These are phyloP conservation scores for Aquilaria sinensis DNA, from an alignment of 345 rosid species.

Conservation along the genomic window DNA sequence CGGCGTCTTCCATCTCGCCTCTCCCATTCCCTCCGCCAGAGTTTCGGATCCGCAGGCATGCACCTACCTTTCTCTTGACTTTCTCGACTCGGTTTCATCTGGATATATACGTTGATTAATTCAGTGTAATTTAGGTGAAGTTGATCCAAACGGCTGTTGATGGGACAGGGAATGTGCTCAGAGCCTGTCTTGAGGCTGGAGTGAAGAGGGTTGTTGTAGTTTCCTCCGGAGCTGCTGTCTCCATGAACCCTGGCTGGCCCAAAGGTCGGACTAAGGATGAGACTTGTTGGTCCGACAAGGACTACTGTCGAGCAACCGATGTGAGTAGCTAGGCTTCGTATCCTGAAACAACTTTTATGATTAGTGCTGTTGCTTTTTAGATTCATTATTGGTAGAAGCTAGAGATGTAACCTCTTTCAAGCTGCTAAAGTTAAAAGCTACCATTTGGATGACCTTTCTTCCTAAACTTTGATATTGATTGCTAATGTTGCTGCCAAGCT, in stretches of 20 bases:
- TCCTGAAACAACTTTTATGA: too few species aligned
- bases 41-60: constrained; percentile 28
- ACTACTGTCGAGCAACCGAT: constrained; percentile 41
- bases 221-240: constrained; percentile 47
- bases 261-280: constrained; percentile 42
- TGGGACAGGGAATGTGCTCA: constrained; percentile 63
- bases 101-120: too few species aligned
- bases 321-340: constrained; percentile 14
- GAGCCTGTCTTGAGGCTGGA: constrained; percentile 50
- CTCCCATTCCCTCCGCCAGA: constrained; percentile 44
- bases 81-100: too few species aligned
- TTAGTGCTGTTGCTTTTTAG: too few species aligned
- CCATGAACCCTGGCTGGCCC: constrained; percentile 54
- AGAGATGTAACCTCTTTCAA: background rate
- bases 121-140: constrained; percentile 23
- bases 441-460: background rate
- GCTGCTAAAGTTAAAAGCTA: background rate
- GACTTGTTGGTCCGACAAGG: constrained; percentile 58
- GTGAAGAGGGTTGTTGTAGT: constrained; percentile 60
- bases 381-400: too few species aligned
- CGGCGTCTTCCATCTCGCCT: constrained; percentile 70
- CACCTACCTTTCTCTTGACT: too few species aligned
- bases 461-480: background rate
- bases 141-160: constrained; percentile 60
- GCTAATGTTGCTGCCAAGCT: too few species aligned